Evolutionary conservation across 176 grass and related monocot genomes (phyloP).

Genomic region (Ensete ventricosum): DNA sequence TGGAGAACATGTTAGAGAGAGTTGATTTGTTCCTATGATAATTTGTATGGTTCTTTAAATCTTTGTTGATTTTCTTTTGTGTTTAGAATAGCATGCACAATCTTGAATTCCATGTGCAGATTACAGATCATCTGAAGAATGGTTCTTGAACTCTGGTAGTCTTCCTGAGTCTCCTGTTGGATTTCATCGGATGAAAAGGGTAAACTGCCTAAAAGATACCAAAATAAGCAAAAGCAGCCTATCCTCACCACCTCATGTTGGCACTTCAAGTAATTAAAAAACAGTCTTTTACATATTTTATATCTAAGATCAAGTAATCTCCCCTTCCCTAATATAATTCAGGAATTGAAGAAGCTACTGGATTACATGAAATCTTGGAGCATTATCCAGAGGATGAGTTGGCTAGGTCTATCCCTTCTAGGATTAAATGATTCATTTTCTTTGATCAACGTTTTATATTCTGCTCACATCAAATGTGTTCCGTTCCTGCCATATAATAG

Average conservation of each 20-base stretch:
- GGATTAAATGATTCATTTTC: slow-evolving; percentile 10
- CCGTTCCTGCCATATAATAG: slow-evolving; percentile 33
- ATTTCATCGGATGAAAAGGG: slow-evolving; percentile 34
- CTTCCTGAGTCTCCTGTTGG: slow-evolving; percentile 32
- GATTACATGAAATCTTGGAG: slow-evolving; percentile 38
- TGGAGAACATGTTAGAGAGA: neutral
- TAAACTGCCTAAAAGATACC: slow-evolving; percentile 35
- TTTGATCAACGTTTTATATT: slow-evolving; percentile 11
- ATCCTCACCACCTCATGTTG: slow-evolving; percentile 34
- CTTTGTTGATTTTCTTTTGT: neutral
- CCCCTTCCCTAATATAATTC: slow-evolving; percentile 15
- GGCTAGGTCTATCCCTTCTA: slow-evolving; percentile 39
- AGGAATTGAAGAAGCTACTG: slow-evolving; percentile 51
- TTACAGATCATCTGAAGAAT: slow-evolving; percentile 40
- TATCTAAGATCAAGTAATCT: slow-evolving; percentile 15
- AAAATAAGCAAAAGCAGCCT: slow-evolving; percentile 36
- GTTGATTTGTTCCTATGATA: neutral
- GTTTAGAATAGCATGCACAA: neutral
- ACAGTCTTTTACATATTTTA: neutral
- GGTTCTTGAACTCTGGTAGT: slow-evolving; percentile 38
- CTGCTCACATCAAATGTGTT: neutral
- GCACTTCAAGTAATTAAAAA: slow-evolving; percentile 37
- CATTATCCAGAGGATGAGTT: slow-evolving; percentile 55
- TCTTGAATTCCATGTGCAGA: slow-evolving; percentile 38
- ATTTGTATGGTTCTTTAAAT: neutral